A percentile compares a stretch with the other conserved stretches of the same genome.
phyloP scores from a whole-genome alignment of 176 grass and related monocot genomes.

The Avena atlantica region DNA sequence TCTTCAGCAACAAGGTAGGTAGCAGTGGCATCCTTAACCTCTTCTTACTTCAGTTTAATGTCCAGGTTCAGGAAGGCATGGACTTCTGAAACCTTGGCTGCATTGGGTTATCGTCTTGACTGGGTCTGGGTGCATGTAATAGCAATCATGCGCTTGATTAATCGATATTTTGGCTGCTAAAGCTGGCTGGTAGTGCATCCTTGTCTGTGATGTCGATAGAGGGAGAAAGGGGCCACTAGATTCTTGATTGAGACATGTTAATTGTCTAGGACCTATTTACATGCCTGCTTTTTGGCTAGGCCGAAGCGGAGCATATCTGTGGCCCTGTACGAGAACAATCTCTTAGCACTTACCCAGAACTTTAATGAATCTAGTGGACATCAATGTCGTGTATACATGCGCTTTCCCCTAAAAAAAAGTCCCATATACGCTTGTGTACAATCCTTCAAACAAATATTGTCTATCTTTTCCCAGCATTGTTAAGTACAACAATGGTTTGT shows the following conservation, averaged over 20 bases:
- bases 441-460: background rate
- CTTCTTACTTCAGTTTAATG: background rate
- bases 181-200: slow-evolving; percentile 41
- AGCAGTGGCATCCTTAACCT: background rate
- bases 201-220: slow-evolving; percentile 38
- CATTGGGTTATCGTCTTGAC: slow-evolving; percentile 5
- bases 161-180: background rate
- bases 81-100: background rate
- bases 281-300: slow-evolving; percentile 22
- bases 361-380: slow-evolving; percentile 9
- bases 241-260: slow-evolving; percentile 23
- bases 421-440: background rate
- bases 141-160: slow-evolving; percentile 24
- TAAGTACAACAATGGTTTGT: background rate
- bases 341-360: background rate
- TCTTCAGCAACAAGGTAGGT: slow-evolving; percentile 94
- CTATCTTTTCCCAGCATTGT: background rate
- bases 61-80: background rate
- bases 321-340: slow-evolving; percentile 27
- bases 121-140: slow-evolving; percentile 6
- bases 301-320: slow-evolving; percentile 26
- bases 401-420: background rate
- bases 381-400: background rate
- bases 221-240: slow-evolving; percentile 33
- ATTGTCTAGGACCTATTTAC: slow-evolving; percentile 36